phyloP scores from a whole-genome alignment of 208 protist genomes.

The Strigomonas galati region DNA sequence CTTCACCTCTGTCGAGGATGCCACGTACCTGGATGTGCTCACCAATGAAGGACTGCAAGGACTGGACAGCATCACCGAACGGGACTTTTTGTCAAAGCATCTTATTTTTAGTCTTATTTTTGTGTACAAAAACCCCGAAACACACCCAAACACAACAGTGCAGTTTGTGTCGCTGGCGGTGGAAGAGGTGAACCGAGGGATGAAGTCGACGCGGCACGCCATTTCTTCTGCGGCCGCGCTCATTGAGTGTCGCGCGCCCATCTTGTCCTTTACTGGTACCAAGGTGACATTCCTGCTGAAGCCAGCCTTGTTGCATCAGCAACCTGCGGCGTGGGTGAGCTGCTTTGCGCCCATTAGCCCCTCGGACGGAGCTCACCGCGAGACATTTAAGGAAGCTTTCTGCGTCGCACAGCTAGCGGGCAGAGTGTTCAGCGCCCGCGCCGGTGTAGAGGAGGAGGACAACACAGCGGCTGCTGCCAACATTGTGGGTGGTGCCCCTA shows the following conservation, averaged over 20 bases:
- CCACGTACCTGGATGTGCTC: conserved; percentile 42
- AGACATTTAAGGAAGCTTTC: conserved; percentile 77
- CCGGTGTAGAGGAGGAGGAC: neutral
- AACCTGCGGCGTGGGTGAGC: conserved; percentile 65
- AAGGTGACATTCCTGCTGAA: conserved; percentile 71
- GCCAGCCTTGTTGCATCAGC: conserved; percentile 53
- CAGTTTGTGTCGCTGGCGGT: conserved; percentile 75
- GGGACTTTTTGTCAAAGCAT: conserved; percentile 31
- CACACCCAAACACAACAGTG: conserved; percentile 60
- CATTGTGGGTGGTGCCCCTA: too few species aligned
- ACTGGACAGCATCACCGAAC: conserved; percentile 16
- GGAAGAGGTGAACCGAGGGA: conserved; percentile 41
- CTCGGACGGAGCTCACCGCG: conserved; percentile 21
- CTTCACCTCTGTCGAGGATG: conserved; percentile 68
- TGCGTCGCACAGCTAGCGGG: conserved; percentile 26
- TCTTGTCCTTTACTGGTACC: conserved; percentile 46
- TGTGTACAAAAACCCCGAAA: conserved; percentile 20
- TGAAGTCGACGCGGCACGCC: conserved; percentile 69
- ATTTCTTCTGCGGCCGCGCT: conserved; percentile 52
- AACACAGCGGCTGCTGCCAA: too few species aligned
- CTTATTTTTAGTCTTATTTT: conserved; percentile 70
- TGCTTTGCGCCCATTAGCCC: conserved; percentile 59
- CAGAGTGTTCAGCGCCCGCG: conserved; percentile 4
- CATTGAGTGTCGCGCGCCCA: conserved; percentile 52
- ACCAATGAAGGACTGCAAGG: conserved; percentile 13